These are phyloP conservation scores for Suillus hirtellus DNA, from an alignment of 768 basidiomycete species.

Conservation along the genomic window DNA sequence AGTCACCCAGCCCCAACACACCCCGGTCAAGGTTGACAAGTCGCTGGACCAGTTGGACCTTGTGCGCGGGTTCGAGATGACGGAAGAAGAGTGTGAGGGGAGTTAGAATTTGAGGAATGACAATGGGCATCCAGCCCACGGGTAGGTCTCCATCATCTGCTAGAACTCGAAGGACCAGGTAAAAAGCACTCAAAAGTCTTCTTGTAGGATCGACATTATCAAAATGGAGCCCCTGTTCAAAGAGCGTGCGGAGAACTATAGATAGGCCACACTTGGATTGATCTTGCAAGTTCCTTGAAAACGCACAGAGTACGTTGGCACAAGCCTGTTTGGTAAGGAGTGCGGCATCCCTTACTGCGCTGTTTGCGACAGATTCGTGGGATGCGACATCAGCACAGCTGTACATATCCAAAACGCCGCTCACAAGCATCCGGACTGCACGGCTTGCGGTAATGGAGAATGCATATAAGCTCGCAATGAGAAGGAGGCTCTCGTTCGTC, in stretches of 20 bases:
- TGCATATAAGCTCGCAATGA: constrained; percentile 49
- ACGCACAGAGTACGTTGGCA: constrained; percentile 44
- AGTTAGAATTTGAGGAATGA: constrained; percentile 57
- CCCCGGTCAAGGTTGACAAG: constrained; percentile 60
- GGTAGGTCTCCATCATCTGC: constrained; percentile 36
- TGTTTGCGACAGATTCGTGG: constrained; percentile 20
- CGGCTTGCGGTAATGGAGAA: constrained; percentile 53
- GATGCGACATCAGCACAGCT: constrained; percentile 47
- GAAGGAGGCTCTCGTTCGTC: constrained; percentile 50
- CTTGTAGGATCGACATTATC: constrained; percentile 55
- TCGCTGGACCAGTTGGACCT: constrained; percentile 51
- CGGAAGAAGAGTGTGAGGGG: constrained; percentile 59
- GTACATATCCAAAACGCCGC: constrained; percentile 54
- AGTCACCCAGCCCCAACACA: constrained; percentile 40
- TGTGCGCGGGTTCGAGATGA: constrained; percentile 55
- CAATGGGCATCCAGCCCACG: constrained; percentile 47
- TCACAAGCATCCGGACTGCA: constrained; percentile 44
- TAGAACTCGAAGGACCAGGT: constrained; percentile 58
- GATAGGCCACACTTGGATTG: constrained; percentile 42
- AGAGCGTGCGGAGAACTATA: constrained; percentile 54
- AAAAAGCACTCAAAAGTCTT: constrained; percentile 55
- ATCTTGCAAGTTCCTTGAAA: constrained; percentile 36
- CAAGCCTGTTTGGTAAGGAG: constrained; percentile 50
- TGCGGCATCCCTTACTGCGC: constrained; percentile 35
- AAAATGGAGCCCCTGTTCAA: constrained; percentile 46